Base-by-base conservation (phyloP, 441 rosid species). In the Isatis lusitanica region DNA sequence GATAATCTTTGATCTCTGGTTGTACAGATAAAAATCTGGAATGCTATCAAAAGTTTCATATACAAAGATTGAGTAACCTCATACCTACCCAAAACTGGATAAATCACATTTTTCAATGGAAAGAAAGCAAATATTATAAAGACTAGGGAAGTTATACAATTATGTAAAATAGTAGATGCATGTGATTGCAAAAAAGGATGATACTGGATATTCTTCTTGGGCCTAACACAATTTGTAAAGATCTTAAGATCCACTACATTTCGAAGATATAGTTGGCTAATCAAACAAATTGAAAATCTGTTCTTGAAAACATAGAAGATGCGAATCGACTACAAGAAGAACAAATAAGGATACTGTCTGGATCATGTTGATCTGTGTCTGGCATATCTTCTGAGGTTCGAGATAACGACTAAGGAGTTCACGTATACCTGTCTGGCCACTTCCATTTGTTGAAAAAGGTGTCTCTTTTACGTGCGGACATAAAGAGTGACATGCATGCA, bases 311-410 rank as follows among this genome's bases (percentile, higher is more conserved):
- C 47, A 57, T 35, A 17, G 21, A 36, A 58, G 73, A 67, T 57
- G 44, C 12, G 42, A 65, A 38, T 4, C 7, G 26, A 47, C 38
- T 46, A 15, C 35, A 58, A 38, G 67, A 58, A 65, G 51, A 57
- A 66, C 26, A 61, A 47, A 68, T 3, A 52, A 43, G 26, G 78
- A 68, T 74, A 43, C 16, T 74, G 69, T 67, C 78, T 42, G 11
- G 11, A 40, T 42, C 31, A 61, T 68, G 74, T 52, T 60, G 63
- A 61, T 74, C 31, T 74, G 63, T 74, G 78, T 74, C 68, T 28
- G 28, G 28, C 48, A 50, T 15, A 18, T 58, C 9, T 51, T 48
- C 16, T 17, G 0, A 58, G 17, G 53, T 74, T 26, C 44, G 38
- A 58, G 58, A 15, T 53, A 56, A 30, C 40, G 13, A 57, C 28